Base-by-base conservation (phyloP, 495 filamentous ascomycete species). In the Astrothelium macrocarpum region DNA sequence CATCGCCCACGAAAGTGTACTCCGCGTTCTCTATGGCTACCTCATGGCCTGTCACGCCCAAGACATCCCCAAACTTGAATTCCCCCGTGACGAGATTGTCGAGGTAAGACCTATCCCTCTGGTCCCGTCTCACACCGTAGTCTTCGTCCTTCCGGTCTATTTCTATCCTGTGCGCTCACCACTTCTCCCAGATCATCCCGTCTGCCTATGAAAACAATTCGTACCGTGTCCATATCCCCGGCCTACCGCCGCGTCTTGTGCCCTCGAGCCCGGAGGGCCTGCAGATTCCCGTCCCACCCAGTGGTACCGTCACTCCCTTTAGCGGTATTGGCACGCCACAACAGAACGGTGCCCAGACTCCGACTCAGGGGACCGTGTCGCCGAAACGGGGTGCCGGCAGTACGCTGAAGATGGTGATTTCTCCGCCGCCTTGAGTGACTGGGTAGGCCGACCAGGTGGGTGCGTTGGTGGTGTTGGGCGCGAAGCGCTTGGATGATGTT, bases 41-140 rank as follows among this genome's bases (percentile, higher is more conserved):
- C 81, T 97, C 39, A 97, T 97, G 95, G 95, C 95, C 64, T 97
- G 95, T 76, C 91, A 90, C 75, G 92, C 95, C n/a, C 86, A 85
- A 67, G 91, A 95, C 68, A 99, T 99, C 65, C 95, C 95, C 20
- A 88, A 85, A 68, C 82, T 99, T 63, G 88, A 90, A 65, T 99
- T 99, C 71, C 92, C 94, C 12, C 87, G 95, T 11, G 87, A 99
- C 73, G 91, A 97, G 72, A 96, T 99, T 68, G 91, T 99, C 70
- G 95, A 98, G 82, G 86, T 86, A 72, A 64, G 75, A 70, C 42
- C 42, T 43, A 61, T 53, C 36, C 64, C 32, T 42, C 3, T 29
- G 20, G 18, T 18, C 45, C 20, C 45, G n/a, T n/a, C n/a, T n/a
- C n/a, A n/a, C n/a, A n/a, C n/a, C n/a, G n/a, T n/a, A n/a, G n/a